These are phyloP conservation scores for Hymenoscyphus scutula DNA, from an alignment of 2,329 filamentous ascomycete species.

Conservation along the genomic window DNA sequence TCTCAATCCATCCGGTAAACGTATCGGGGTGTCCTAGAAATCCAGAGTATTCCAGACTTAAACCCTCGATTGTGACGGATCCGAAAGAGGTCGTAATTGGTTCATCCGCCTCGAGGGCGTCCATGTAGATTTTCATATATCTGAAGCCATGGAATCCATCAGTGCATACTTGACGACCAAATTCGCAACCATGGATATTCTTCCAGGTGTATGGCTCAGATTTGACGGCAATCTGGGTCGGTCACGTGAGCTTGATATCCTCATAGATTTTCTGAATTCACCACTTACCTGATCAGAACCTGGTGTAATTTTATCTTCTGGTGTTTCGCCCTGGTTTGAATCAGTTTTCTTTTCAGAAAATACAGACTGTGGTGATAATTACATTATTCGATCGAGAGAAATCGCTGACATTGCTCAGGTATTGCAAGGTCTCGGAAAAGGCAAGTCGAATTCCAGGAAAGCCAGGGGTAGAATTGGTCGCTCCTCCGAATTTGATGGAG, in stretches of 20 bases:
- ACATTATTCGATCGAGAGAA: constrained; percentile 49
- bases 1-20: constrained; percentile 52
- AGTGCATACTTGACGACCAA: constrained; percentile 45
- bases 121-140: constrained; percentile 49
- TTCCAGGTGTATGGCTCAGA: constrained; percentile 45
- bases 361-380: constrained; percentile 14
- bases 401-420: constrained; percentile 45
- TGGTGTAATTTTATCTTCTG: constrained; percentile 40
- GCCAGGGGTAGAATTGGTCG: constrained; percentile 35
- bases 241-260: constrained; percentile 14
- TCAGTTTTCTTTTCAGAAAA: constrained; percentile 10
- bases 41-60: constrained; percentile 45
- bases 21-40: constrained; percentile 48
- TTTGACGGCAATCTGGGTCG: constrained; percentile 44
- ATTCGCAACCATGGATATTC: constrained; percentile 44
- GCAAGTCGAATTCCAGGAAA: constrained; percentile 44
- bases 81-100: constrained; percentile 46
- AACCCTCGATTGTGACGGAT: constrained; percentile 42
- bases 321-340: constrained; percentile 23
- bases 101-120: constrained; percentile 43
- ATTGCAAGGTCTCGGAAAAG: constrained; percentile 50
- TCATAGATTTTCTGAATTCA: not conserved
- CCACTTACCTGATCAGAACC: constrained; percentile 47
- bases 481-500: constrained; percentile 43
- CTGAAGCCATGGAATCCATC: constrained; percentile 54